A percentile compares a stretch with the other conserved stretches of the same genome.
These are phyloP conservation scores for Metschnikowia baotianmanensis DNA, from an alignment of 805 yeast species.

Conservation along the genomic window DNA sequence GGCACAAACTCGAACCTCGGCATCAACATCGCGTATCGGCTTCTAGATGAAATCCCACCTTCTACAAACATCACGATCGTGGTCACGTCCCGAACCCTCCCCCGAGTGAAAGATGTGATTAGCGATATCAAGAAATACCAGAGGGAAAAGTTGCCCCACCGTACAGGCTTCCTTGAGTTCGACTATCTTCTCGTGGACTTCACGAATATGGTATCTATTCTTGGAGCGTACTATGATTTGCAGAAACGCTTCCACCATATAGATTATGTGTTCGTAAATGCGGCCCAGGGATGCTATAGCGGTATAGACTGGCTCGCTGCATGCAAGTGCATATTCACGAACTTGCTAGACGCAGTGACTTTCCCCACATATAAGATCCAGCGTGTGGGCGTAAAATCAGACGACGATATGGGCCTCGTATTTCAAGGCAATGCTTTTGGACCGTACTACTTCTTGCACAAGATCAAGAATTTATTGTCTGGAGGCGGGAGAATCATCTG, in stretches of 20 bases:
- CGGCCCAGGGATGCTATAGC: slow-evolving; percentile 83
- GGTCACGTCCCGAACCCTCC: slow-evolving; percentile 86
- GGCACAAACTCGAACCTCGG: slow-evolving; percentile 70
- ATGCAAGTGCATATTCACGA: slow-evolving; percentile 55
- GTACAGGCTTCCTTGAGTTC: slow-evolving; percentile 66
- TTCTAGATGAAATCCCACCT: slow-evolving; percentile 58
- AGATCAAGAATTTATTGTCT: slow-evolving; percentile 54
- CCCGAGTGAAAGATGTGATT: slow-evolving; percentile 77
- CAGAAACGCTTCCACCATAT: slow-evolving; percentile 59
- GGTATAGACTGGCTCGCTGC: slow-evolving; percentile 90
- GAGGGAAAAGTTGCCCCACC: slow-evolving; percentile 24
- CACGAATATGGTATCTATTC: slow-evolving; percentile 80
- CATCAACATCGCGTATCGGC: slow-evolving; percentile 75
- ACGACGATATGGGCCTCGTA: slow-evolving; percentile 80
- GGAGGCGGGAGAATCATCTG: slow-evolving; percentile 71
- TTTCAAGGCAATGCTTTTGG: slow-evolving; percentile 98
- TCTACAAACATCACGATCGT: slow-evolving; percentile 67
- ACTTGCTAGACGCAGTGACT: slow-evolving; percentile 83
- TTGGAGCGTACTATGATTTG: slow-evolving; percentile 71
- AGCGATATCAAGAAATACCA: slow-evolving; percentile 40
- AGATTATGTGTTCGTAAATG: slow-evolving; percentile 80
- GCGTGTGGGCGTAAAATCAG: slow-evolving; percentile 68
- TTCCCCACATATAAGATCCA: slow-evolving; percentile 85
- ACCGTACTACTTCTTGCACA: slow-evolving; percentile 81
- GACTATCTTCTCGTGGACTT: slow-evolving; percentile 91